phyloP scores from a whole-genome alignment of 2,329 filamentous ascomycete genomes.

The Botrytis sinoallii region DNA sequence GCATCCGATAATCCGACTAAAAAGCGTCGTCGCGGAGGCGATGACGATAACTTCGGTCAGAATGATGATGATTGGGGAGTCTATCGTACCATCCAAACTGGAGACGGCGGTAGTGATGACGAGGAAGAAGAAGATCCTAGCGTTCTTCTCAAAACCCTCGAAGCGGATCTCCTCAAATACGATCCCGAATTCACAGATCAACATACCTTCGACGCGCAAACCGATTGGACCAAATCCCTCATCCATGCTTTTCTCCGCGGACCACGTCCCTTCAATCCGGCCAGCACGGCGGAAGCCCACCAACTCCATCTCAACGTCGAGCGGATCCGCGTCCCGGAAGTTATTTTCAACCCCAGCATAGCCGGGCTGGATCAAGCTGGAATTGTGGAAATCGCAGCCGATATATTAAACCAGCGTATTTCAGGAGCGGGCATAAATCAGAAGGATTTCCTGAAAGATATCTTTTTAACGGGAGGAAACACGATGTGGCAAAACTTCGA shows the following conservation, averaged over 20 bases:
- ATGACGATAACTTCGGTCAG: conserved; percentile 94
- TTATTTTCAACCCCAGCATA: conserved; percentile 88
- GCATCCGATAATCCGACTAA: conserved; percentile 83
- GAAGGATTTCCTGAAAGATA: conserved; percentile 72
- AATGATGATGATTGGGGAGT: conserved; percentile 98
- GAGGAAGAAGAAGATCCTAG: conserved; percentile 89
- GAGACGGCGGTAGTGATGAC: conserved; percentile 79
- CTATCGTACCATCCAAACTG: conserved; percentile 87
- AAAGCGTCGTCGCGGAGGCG: conserved; percentile 79
- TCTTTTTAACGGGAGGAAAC: conserved; percentile 94
- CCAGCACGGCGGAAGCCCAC: conserved; percentile 75
- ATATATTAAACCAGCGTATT: conserved; percentile 83
- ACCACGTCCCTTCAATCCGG: conserved; percentile 77
- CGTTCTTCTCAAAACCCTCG: conserved; percentile 69
- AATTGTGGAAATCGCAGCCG: conserved; percentile 84
- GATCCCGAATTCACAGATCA: conserved; percentile 90
- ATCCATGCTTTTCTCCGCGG: conserved; percentile 89
- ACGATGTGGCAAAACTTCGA: conserved; percentile 85
- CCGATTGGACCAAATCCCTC: conserved; percentile 90
- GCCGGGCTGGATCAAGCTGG: conserved; percentile 92
- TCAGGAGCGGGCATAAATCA: conserved; percentile 51
- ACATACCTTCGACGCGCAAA: conserved; percentile 85
- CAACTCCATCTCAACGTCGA: conserved; percentile 97
- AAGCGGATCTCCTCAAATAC: conserved; percentile 79
- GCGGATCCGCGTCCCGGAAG: conserved; percentile 88